Evolutionary conservation across 345 rosid species (phyloP), one percentile per base, ranked within the genome.

Genomic region (Citrus hindsii): DNA sequence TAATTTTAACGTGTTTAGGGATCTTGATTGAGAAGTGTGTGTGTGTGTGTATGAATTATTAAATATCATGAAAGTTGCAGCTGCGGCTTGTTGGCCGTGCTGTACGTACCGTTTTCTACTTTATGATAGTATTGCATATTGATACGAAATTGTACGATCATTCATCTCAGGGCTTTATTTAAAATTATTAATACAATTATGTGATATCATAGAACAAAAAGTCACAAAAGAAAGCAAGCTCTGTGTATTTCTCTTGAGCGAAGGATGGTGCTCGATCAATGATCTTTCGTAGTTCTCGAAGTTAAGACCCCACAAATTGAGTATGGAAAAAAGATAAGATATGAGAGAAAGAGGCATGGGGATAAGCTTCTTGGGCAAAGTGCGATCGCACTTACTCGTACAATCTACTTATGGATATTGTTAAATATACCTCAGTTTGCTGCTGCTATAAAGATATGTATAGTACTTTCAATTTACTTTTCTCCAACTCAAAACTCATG

Each of bases 291-390:
- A 84, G 73, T 75, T 78, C 81, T 79, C 82, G 69, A 84, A 84
- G 79, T 81, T 77, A 80, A 79, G 93, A 83, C 87, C 94, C 97
- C 90, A 90, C 93, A 78, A 86, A 83, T 83, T 87, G 89, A 78
- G 82, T 69, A 75, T 72, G 83, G 82, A 77, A 76, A 83, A 87
- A 83, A 88, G 90, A 93, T 89, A 87, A 88, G 92, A 88, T 86
- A 74, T 81, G 80, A 81, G 82, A 82, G 21, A 64, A 64, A 71
- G 63, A 73, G 84, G 84, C 86, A 88, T 83, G 88, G 87, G 84
- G 92, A 92, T 87, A 87, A 86, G 91, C 81, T 83, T 86, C 87
- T 85, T 82, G 91, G 91, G 85, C 87, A 78, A 75, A 88, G 93
- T 90, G 95, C 88, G 87, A 84, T 74, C 82, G 84, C 88, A 82